These are phyloP conservation scores for Gossypium anomalum DNA, from an alignment of 345 rosid genomes.

Conservation along the genomic window DNA sequence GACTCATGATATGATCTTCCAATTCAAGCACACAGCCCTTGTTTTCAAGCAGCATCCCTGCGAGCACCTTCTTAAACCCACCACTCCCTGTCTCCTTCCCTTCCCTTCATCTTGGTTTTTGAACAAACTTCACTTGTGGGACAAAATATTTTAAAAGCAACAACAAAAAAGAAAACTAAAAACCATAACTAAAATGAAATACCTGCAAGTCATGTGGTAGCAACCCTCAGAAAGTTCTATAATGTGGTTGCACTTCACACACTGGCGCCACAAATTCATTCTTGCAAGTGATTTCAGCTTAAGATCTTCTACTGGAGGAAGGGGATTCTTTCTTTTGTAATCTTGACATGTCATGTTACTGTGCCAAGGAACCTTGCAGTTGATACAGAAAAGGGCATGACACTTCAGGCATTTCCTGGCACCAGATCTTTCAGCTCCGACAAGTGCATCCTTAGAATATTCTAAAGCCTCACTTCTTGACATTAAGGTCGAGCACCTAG, in stretches of 20 bases:
- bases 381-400: slow-evolving; percentile 39
- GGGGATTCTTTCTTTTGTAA: slow-evolving; percentile 40
- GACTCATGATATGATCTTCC: not conserved
- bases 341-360: slow-evolving; percentile 29
- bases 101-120: not conserved
- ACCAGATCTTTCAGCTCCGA: slow-evolving; percentile 17
- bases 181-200: slow-evolving; percentile 3
- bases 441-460: slow-evolving; percentile 18
- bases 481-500: slow-evolving; percentile 60
- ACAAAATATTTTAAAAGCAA: not conserved
- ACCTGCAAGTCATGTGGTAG: slow-evolving; percentile 74
- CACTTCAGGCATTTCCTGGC: slow-evolving; percentile 53
- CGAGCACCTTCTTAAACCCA: not conserved
- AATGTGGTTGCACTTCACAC: slow-evolving; percentile 51
- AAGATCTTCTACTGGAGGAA: slow-evolving; percentile 34
- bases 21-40: slow-evolving; percentile 5
- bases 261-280: slow-evolving; percentile 52
- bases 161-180: not conserved
- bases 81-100: not conserved
- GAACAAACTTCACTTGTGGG: not conserved
- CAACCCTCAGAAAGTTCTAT: slow-evolving; percentile 65
- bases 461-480: slow-evolving; percentile 32
- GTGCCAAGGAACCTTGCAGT: slow-evolving; percentile 73
- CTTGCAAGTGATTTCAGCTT: slow-evolving; percentile 49
- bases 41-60: not conserved